Evolutionary conservation across 495 filamentous ascomycete species (phyloP).

Genomic region (Annulohypoxylon maeteangense): DNA sequence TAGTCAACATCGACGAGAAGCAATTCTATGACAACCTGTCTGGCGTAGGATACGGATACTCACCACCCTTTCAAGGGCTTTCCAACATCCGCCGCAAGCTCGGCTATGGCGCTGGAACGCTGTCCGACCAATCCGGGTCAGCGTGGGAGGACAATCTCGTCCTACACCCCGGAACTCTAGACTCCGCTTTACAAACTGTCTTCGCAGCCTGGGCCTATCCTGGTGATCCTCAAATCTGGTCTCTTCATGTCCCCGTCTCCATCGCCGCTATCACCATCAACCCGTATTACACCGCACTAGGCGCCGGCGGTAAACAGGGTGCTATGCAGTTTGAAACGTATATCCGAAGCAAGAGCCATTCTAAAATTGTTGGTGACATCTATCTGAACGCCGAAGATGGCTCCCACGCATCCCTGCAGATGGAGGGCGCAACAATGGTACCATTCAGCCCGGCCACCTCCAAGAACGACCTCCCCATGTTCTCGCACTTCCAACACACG

Average conservation of each 20-base stretch:
- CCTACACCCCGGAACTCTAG: neutral
- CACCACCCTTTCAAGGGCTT: neutral
- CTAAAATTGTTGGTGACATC: neutral
- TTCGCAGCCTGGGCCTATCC: constrained; percentile 1
- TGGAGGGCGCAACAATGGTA: constrained; percentile 2
- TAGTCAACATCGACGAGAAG: neutral
- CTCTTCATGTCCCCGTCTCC: neutral
- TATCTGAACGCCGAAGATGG: constrained; percentile 1
- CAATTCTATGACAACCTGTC: neutral
- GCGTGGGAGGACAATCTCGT: neutral
- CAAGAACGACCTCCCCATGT: neutral
- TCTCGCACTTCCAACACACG: constrained; percentile 1
- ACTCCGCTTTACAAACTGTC: constrained; percentile 2
- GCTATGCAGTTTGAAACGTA: neutral
- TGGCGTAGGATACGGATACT: neutral
- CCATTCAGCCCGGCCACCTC: neutral
- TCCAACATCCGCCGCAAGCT: neutral
- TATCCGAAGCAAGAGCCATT: neutral
- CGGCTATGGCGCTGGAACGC: neutral
- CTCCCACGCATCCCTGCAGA: neutral
- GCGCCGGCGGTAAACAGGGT: neutral
- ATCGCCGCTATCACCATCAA: constrained; percentile 1
- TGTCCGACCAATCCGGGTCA: neutral
- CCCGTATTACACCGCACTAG: neutral
- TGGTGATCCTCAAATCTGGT: neutral